Conservation (phyloP, 2,329 filamentous ascomycete species). For the Cladosporium oxysporum region DNA sequence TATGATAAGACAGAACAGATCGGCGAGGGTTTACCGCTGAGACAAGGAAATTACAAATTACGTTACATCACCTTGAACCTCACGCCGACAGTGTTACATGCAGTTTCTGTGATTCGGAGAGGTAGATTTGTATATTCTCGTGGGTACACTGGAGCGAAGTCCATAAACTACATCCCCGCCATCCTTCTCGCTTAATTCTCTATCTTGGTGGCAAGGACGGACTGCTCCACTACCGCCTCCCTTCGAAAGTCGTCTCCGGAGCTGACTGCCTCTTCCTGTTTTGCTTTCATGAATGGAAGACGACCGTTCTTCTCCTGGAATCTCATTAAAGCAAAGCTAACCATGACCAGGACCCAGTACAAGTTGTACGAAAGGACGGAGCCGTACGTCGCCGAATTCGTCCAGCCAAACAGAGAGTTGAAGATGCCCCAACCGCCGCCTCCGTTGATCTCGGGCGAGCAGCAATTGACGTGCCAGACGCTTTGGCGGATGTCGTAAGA, state of each 20-base stretch:
- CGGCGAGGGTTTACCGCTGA: slow-evolving; percentile 6
- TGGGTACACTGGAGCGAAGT: background rate
- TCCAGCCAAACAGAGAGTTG: slow-evolving; percentile 83
- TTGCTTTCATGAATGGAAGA: background rate
- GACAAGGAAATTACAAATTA: slow-evolving; percentile 1
- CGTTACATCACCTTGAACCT: background rate
- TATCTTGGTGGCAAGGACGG: background rate
- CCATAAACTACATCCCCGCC: background rate
- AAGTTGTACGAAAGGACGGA: slow-evolving; percentile 85
- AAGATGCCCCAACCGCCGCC: slow-evolving; percentile 84
- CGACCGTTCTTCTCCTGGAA: slow-evolving; percentile 63
- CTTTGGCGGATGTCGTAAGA: slow-evolving; percentile 77
- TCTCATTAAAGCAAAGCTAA: slow-evolving; percentile 64
- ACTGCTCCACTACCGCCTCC: background rate
- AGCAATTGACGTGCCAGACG: slow-evolving; percentile 86
- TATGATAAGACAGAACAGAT: background rate
- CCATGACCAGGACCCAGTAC: slow-evolving; percentile 76
- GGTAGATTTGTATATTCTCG: background rate
- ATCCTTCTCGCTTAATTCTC: background rate
- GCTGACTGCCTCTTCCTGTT: background rate
- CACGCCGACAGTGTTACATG: background rate
- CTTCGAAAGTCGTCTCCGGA: background rate
- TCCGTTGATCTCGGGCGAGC: slow-evolving; percentile 70
- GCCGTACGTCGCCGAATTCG: slow-evolving; percentile 84
- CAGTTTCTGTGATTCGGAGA: background rate